phyloP scores from a whole-genome alignment of 2,329 filamentous ascomycete species.

The Teratosphaeria zuluensis region DNA sequence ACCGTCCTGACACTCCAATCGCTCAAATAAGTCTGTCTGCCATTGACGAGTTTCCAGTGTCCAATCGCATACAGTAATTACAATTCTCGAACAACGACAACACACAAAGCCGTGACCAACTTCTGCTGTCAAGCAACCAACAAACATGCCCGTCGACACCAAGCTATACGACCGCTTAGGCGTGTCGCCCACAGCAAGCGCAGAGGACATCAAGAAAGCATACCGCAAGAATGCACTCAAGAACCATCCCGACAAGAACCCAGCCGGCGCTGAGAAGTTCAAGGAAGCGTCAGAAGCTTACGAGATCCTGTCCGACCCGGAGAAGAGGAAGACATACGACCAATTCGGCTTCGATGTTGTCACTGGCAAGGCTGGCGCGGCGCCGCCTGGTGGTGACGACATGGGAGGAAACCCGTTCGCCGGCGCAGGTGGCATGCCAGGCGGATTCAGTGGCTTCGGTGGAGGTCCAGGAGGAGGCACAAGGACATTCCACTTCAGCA shows the following conservation, averaged over 20 bases:
- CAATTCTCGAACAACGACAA: background rate
- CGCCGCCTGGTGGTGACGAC: slow-evolving; percentile 50
- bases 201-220: slow-evolving; percentile 96
- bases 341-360: slow-evolving; percentile 91
- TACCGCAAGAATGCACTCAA: slow-evolving; percentile 76
- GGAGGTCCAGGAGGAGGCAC: slow-evolving; percentile 33
- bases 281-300: slow-evolving; percentile 97
- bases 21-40: background rate
- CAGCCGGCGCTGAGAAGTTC: slow-evolving; percentile 81
- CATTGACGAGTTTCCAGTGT: background rate
- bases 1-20: background rate
- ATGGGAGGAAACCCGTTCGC: slow-evolving; percentile 31
- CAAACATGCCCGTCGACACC: slow-evolving; percentile 77
- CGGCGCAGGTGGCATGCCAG: slow-evolving; percentile 45
- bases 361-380: slow-evolving; percentile 27
- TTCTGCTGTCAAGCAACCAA: background rate
- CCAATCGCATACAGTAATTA: background rate
- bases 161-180: slow-evolving; percentile 85
- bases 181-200: slow-evolving; percentile 67
- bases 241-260: slow-evolving; percentile 95
- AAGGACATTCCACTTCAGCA: slow-evolving; percentile 57
- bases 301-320: slow-evolving; percentile 92
- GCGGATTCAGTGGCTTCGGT: slow-evolving; percentile 49
- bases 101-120: background rate
- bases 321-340: slow-evolving; percentile 94